Evolutionary conservation across 768 basidiomycete species (phyloP).

Genomic region (Auriscalpium vulgare): DNA sequence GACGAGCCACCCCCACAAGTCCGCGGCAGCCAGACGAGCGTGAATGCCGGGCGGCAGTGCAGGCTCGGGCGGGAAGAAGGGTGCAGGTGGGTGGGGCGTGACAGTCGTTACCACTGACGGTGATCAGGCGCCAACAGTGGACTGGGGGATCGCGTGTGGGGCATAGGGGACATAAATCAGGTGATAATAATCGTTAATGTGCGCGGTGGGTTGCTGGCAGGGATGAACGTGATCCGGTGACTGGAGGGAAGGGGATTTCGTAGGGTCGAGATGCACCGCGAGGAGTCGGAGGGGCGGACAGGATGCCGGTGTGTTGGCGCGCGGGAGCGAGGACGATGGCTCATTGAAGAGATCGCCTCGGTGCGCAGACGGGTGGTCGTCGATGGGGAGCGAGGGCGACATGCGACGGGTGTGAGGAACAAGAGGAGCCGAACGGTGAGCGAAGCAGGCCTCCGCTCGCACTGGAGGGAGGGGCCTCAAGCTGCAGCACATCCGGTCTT

Average conservation of each 20-base stretch:
- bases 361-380: constrained; percentile 38
- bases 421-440: constrained; percentile 43
- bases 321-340: constrained; percentile 65
- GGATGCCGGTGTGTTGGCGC: constrained; percentile 71
- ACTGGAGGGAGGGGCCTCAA: constrained; percentile 45
- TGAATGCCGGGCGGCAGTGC: background rate
- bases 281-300: constrained; percentile 25
- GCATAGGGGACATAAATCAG: constrained; percentile 18
- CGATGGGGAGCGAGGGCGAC: constrained; percentile 31
- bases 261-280: constrained; percentile 16
- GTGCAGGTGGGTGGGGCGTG: constrained; percentile 17
- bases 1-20: background rate
- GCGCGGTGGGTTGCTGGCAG: constrained; percentile 9
- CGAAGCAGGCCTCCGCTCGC: constrained; percentile 44
- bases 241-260: constrained; percentile 8
- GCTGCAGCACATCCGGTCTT: constrained; percentile 54
- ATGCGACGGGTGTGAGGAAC: constrained; percentile 27
- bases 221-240: constrained; percentile 9
- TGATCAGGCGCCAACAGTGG: constrained; percentile 36
- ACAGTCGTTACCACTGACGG: constrained; percentile 22
- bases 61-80: constrained; percentile 7
- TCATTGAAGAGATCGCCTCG: constrained; percentile 77
- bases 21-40: background rate
- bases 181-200: constrained; percentile 17
- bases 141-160: constrained; percentile 8